phyloP scores from a whole-genome alignment of 2,329 filamentous ascomycete genomes.

The Fusarium subglutinans region DNA sequence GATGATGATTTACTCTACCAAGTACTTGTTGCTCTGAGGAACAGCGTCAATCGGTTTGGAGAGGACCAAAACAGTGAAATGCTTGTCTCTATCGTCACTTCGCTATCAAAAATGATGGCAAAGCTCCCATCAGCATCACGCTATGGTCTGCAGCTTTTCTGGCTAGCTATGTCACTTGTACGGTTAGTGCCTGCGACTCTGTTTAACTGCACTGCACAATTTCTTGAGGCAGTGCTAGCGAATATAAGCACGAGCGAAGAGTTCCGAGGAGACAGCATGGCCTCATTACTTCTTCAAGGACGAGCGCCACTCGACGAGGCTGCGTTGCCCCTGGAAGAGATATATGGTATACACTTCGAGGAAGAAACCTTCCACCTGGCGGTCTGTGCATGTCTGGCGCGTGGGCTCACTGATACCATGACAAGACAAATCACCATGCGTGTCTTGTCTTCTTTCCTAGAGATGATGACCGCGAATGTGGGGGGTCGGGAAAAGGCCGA shows the following conservation, averaged over 20 bases:
- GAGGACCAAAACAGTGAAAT: conserved; percentile 73
- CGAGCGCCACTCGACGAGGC: conserved; percentile 69
- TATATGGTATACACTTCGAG: conserved; percentile 72
- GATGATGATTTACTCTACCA: conserved; percentile 78
- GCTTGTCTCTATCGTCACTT: conserved; percentile 73
- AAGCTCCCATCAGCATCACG: conserved; percentile 73
- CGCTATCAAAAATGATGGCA: conserved; percentile 75
- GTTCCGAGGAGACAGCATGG: conserved; percentile 67
- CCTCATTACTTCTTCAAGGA: conserved; percentile 68
- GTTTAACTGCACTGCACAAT: conserved; percentile 72
- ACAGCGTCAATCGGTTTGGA: conserved; percentile 70
- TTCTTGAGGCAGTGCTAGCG: conserved; percentile 70
- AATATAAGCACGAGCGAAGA: conserved; percentile 71
- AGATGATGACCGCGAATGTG: conserved; percentile 46
- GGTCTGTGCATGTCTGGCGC: conserved; percentile 70
- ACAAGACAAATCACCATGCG: conserved; percentile 68
- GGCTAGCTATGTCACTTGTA: conserved; percentile 73
- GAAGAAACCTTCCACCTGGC: conserved; percentile 73
- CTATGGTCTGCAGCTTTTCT: conserved; percentile 75
- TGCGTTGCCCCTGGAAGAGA: conserved; percentile 68
- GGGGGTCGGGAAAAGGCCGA: conserved; percentile 17
- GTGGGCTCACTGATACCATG: conserved; percentile 69
- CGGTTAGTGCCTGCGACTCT: conserved; percentile 69
- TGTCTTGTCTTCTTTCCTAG: conserved; percentile 69
- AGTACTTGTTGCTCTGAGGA: conserved; percentile 73